Evolutionary conservation across 179 eudicot species (phyloP).

Genomic region (Patellifolia procumbens): DNA sequence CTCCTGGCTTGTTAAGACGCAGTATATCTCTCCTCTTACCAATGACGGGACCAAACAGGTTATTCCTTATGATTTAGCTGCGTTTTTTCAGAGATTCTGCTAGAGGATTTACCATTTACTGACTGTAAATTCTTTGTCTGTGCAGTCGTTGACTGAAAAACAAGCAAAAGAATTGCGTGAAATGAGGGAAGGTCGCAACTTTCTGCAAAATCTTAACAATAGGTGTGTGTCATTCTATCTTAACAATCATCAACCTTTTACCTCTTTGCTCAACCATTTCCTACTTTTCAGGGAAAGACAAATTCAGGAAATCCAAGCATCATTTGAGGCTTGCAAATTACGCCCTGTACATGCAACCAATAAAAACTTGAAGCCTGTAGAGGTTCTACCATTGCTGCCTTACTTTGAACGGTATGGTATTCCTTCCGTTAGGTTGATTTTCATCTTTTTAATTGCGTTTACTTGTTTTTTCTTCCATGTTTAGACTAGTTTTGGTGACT

Average conservation of each 20-base stretch:
- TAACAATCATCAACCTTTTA: not conserved
- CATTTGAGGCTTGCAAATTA: conserved; percentile 82
- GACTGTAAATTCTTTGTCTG: conserved; percentile 9
- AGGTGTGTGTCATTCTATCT: conserved; percentile 43
- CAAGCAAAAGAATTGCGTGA: conserved; percentile 93
- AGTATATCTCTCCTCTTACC: conserved; percentile 94
- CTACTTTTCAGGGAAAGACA: conserved; percentile 65
- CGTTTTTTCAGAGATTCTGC: not conserved
- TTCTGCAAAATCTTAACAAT: conserved; percentile 60
- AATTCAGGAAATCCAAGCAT: conserved; percentile 77
- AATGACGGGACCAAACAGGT: conserved; percentile 87
- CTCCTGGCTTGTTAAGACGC: conserved; percentile 98
- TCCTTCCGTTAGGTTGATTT: not conserved
- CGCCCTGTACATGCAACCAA: conserved; percentile 94
- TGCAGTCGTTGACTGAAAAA: conserved; percentile 88
- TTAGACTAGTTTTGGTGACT: not conserved
- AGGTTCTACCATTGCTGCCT: conserved; percentile 79
- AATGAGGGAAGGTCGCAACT: conserved; percentile 58
- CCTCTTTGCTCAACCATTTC: conserved; percentile 1
- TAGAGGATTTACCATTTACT: not conserved
- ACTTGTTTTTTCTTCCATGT: not conserved
- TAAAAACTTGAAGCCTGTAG: conserved; percentile 65
- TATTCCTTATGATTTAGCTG: conserved; percentile 4
- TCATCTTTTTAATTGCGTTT: not conserved
- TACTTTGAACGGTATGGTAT: conserved; percentile 79